Base-by-base conservation (phyloP, 139 green algal genomes). In the Pseudopediastrum boryanum region DNA sequence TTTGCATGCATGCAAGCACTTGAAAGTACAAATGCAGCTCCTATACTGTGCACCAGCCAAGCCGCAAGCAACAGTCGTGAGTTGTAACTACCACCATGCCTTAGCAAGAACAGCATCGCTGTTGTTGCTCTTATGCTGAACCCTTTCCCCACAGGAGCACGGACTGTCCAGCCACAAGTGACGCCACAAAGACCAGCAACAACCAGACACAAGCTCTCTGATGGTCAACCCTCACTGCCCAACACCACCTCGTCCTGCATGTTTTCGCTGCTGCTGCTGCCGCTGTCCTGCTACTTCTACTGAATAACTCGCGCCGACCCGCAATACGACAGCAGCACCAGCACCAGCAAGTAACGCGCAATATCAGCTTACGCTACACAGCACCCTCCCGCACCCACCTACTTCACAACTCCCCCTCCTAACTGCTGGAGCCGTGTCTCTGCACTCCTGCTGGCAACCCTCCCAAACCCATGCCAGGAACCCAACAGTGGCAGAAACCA, bases 151-250 rank as follows among this genome's bases (percentile, higher is more conserved):
- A 44, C 36, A 89, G n/a, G n/a, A n/a, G n/a, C n/a, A n/a, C n/a
- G n/a, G n/a, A n/a, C n/a, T n/a, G n/a, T n/a, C n/a, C n/a, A 42
- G 59, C 19, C 25, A 67, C 25, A 38, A 67, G n/a, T n/a, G n/a
- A n/a, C n/a, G n/a, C n/a, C n/a, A n/a, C n/a, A n/a, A n/a, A 59
- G 4, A 81, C 85, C 64, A 86, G 81, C 44, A 89, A 41, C 1
- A 27, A 84, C 91, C 89, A 95, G 4, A 92, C 85, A 35, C 86
- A n/a, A n/a, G n/a, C n/a, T n/a, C n/a, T 92, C 12, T 95, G 74
- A 1, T 88, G 81, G 69, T 95, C 90, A 4, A 78, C 79, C 0
- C 87, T 66, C 48, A 88, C 91, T 16, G 78, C 80, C 2, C 50
- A 29, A 46, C 74, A 68, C 75, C 93, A 65, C 16, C 74, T 72